These are phyloP conservation scores for Colletotrichum higginsianum DNA, from an alignment of 2,329 filamentous ascomycete species.

Conservation along the genomic window DNA sequence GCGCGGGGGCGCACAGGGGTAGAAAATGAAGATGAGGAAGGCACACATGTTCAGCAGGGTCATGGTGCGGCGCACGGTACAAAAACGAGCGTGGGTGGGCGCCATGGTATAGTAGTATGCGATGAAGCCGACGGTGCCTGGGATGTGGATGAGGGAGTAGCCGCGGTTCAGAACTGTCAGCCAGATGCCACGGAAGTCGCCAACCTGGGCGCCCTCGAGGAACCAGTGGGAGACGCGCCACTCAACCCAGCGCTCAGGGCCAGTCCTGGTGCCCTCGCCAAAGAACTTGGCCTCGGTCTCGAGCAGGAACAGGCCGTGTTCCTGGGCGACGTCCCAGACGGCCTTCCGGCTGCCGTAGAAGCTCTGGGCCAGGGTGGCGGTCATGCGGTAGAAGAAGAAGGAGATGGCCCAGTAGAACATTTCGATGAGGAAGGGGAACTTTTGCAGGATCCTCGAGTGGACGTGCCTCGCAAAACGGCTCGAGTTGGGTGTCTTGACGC, in stretches of 20 bases:
- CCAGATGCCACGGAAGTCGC: conserved; percentile 41
- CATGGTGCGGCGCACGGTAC: conserved; percentile 57
- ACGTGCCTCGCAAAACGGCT: conserved; percentile 72
- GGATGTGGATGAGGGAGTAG: conserved; percentile 73
- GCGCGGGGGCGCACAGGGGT: conserved; percentile 75
- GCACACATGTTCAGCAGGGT: conserved; percentile 74
- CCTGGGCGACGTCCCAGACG: conserved; percentile 67
- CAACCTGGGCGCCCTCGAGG: conserved; percentile 48
- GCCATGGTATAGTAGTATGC: conserved; percentile 76
- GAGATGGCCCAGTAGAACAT: conserved; percentile 83
- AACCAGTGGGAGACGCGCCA: conserved; percentile 69
- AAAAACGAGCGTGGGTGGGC: conserved; percentile 54
- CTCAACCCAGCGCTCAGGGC: conserved; percentile 63
- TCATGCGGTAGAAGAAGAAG: conserved; percentile 74
- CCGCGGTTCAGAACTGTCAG: conserved; percentile 71
- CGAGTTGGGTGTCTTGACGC: conserved; percentile 69
- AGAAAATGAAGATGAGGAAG: conserved; percentile 74
- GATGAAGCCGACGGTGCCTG: conserved; percentile 73
- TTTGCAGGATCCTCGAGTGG: conserved; percentile 75
- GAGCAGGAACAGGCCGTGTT: conserved; percentile 68
- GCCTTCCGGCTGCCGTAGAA: conserved; percentile 60
- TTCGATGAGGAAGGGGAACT: conserved; percentile 78
- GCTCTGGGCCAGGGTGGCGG: conserved; percentile 64
- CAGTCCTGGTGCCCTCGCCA: conserved; percentile 36
- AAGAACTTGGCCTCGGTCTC: conserved; percentile 68